These are phyloP conservation scores for Nidula niveotomentosa DNA, from an alignment of 1,284 basidiomycete species.

Conservation along the genomic window DNA sequence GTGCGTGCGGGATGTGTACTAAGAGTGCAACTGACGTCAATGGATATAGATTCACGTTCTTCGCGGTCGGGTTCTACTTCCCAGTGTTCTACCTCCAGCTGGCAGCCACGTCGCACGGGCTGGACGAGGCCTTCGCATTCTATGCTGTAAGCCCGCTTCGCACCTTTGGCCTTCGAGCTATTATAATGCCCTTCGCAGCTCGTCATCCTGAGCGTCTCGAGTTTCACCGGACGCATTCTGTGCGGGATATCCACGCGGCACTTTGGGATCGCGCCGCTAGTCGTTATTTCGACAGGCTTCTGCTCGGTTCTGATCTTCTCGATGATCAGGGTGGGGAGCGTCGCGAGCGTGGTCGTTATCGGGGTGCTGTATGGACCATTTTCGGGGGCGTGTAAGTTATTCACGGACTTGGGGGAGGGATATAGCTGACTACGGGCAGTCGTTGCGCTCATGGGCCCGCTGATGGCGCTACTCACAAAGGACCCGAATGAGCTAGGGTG, in stretches of 20 bases:
- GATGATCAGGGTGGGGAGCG: slow-evolving; percentile 21
- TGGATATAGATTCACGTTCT: slow-evolving; percentile 4
- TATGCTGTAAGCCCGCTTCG: slow-evolving; percentile 8
- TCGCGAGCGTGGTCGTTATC: slow-evolving; percentile 19
- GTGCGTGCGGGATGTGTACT: background rate
- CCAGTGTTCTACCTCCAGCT: slow-evolving; percentile 16
- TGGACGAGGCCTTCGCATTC: slow-evolving; percentile 11
- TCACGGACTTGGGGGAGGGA: background rate
- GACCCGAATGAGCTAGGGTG: slow-evolving; percentile 15
- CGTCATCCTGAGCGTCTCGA: slow-evolving; percentile 27
- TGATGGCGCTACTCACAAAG: slow-evolving; percentile 9
- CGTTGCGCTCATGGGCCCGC: slow-evolving; percentile 8
- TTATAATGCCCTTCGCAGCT: slow-evolving; percentile 14
- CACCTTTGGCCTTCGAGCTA: background rate
- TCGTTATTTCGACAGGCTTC: slow-evolving; percentile 13
- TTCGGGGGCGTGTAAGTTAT: slow-evolving; percentile 20
- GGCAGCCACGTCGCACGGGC: slow-evolving; percentile 7
- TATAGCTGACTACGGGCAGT: slow-evolving; percentile 4
- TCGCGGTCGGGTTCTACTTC: slow-evolving; percentile 10
- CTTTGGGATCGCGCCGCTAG: slow-evolving; percentile 22
- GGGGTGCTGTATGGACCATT: slow-evolving; percentile 28
- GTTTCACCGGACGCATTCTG: slow-evolving; percentile 23
- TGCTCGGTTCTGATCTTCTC: slow-evolving; percentile 25
- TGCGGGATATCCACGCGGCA: slow-evolving; percentile 22
- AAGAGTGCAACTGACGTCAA: background rate